Evolutionary conservation across 2,329 filamentous ascomycete species (phyloP), one percentile per base, ranked within the genome.

Genomic region (Tolypocladium ophioglossoides): DNA sequence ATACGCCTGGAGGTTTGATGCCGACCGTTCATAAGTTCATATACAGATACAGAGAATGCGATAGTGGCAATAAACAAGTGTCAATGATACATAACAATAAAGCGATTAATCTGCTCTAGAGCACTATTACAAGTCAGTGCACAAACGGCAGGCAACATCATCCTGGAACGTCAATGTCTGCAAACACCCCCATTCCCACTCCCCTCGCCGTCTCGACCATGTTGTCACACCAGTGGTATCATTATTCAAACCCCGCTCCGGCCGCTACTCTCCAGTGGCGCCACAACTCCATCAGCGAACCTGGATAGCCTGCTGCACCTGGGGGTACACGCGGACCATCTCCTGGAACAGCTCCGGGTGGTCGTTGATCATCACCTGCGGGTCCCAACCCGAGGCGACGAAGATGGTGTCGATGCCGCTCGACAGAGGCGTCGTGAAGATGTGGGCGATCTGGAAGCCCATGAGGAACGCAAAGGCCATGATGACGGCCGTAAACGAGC

Each of bases 401-500:
- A 96, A 96, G 57, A 96, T 88, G 0, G 91, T 95, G 61, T 95
- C 88, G 58, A 95, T 83, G n/a, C 92, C 92, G 63, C 86, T 91
- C 58, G 85, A 85, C 54, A 97, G 76, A 1, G 92, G 92, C 0
- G 89, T 92, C 37, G 92, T 88, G 72, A 96, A 95, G 59, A 95
- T 82, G 68, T 95, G 87, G 67, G 86, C 87, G 56, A 96, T 87
- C 69, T 96, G 92, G 59, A 96, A 73, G 8, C 92, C 92, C 59
- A 96, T 91, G 52, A 96, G 73, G 73, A 96, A 96, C 0, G 90
- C 76, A 68, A 92, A 95, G 0, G 89, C 89, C 66, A 95, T 80
- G 20, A 95, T 79, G 10, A 95, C 84, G 0, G 86, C 78, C 0
- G 89, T 94, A 67, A 84, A 95, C 22, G 73, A 76, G 54, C 84